Evolutionary conservation across 805 yeast species (phyloP).

Genomic region (Candida oleophila): DNA sequence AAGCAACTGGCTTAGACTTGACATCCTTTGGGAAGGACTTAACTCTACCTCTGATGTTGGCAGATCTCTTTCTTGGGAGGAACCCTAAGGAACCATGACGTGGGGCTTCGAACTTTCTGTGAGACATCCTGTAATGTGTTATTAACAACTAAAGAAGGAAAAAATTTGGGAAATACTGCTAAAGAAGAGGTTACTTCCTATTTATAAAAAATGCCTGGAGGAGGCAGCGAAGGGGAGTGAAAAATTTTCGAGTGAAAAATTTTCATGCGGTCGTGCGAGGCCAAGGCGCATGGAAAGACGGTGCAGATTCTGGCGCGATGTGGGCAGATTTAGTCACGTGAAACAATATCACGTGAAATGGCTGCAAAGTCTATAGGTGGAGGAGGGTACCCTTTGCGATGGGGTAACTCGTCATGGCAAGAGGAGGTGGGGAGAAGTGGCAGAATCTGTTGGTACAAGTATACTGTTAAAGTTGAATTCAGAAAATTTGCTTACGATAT

Average conservation of each 20-base stretch:
- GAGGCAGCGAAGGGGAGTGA: constrained; percentile 1
- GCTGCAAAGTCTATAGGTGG: too few species aligned
- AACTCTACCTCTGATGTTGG: constrained; percentile 97
- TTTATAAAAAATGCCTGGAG: too few species aligned
- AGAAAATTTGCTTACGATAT: too few species aligned
- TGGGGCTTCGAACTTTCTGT: constrained; percentile 99
- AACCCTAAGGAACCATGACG: constrained; percentile 99
- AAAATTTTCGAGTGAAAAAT: constrained; percentile 6
- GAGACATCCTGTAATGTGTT: constrained; percentile 69
- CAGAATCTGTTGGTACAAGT: too few species aligned
- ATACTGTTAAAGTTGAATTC: too few species aligned
- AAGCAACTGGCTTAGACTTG: constrained; percentile 94
- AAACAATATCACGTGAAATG: too few species aligned
- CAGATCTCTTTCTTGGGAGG: constrained; percentile 99
- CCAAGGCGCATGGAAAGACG: neutral
- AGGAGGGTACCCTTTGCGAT: too few species aligned
- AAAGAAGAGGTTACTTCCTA: constrained; percentile 2
- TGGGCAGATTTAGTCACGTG: too few species aligned
- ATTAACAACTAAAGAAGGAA: constrained; percentile 26
- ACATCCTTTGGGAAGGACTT: constrained; percentile 99
- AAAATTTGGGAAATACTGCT: constrained; percentile 3
- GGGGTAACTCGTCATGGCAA: too few species aligned
- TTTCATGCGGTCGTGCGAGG: neutral
- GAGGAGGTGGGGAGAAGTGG: too few species aligned
- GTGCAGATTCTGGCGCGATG: neutral